Percentiles rank a stretch among this genome's conserved stretches.
These are phyloP conservation scores for Stellera chamaejasme DNA, from an alignment of 345 rosid genomes.

Conservation along the genomic window DNA sequence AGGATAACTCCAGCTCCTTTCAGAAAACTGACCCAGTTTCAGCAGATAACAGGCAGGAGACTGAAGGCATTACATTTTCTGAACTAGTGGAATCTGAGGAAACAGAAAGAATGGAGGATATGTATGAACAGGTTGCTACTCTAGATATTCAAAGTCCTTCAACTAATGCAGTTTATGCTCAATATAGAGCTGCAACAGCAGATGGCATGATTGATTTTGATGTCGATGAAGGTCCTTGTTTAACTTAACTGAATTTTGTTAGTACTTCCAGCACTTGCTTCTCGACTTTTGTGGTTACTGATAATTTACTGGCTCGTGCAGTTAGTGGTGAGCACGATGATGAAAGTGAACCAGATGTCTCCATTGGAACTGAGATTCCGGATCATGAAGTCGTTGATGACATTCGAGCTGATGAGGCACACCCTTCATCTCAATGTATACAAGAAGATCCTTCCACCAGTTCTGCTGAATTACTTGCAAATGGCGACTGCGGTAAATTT, in stretches of 20 bases:
- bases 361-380: constrained; percentile 87
- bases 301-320: constrained; percentile 10
- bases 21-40: constrained; percentile 20
- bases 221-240: constrained; percentile 34
- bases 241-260: constrained; percentile 4
- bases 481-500: constrained; percentile 31
- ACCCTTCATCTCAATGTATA: constrained; percentile 13
- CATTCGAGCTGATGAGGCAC: constrained; percentile 22
- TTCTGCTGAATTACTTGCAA: constrained; percentile 12
- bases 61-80: constrained; percentile 11
- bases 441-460: constrained; percentile 23
- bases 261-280: background rate
- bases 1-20: constrained; percentile 3
- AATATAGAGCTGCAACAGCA: constrained; percentile 10
- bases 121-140: constrained; percentile 21
- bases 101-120: constrained; percentile 11
- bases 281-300: no score
- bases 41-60: constrained; percentile 18
- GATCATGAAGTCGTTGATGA: constrained; percentile 59
- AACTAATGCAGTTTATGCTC: constrained; percentile 15
- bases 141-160: constrained; percentile 13
- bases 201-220: constrained; percentile 18
- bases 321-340: constrained; percentile 44
- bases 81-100: constrained; percentile 16
- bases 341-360: constrained; percentile 60